phyloP scores from a whole-genome alignment of 345 rosid genomes.

The Reutealis trisperma region DNA sequence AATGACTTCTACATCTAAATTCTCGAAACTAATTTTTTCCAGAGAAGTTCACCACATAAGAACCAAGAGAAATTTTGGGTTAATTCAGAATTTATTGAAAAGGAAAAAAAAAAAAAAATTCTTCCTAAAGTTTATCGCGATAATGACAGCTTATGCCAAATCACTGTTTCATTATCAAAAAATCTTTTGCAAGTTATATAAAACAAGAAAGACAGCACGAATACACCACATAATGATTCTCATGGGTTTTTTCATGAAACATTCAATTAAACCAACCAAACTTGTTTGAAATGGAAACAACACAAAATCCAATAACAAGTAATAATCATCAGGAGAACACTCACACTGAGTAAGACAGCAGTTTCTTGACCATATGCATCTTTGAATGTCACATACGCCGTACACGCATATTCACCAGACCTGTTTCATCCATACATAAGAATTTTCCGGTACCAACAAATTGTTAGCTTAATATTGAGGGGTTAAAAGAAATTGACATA shows the following conservation, averaged over 20 bases:
- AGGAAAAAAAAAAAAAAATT: not conserved
- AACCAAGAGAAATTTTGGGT: not conserved
- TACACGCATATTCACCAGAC: slow-evolving; percentile 49
- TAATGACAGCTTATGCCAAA: not conserved
- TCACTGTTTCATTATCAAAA: not conserved
- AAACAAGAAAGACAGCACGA: not conserved
- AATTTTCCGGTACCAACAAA: slow-evolving; percentile 1
- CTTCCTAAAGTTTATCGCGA: not conserved
- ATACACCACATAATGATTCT: not conserved
- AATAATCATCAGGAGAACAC: slow-evolving; percentile 11
- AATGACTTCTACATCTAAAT: not conserved
- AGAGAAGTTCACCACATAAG: not conserved
- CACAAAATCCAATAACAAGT: not conserved
- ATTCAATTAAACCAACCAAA: not conserved
- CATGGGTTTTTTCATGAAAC: not conserved
- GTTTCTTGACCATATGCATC: slow-evolving; percentile 82
- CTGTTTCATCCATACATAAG: slow-evolving; percentile 27
- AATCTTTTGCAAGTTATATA: not conserved
- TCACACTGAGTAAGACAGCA: slow-evolving; percentile 76
- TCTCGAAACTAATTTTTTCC: not conserved
- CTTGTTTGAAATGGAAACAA: not conserved
- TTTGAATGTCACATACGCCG: slow-evolving; percentile 77
- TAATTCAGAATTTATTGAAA: not conserved
- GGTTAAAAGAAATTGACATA: slow-evolving; percentile 12
- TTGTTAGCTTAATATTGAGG: not conserved